Evolutionary conservation across 2,329 filamentous ascomycete genomes (phyloP), one percentile per base, ranked within the genome.

Genomic region (Cladophialophora bantiana): DNA sequence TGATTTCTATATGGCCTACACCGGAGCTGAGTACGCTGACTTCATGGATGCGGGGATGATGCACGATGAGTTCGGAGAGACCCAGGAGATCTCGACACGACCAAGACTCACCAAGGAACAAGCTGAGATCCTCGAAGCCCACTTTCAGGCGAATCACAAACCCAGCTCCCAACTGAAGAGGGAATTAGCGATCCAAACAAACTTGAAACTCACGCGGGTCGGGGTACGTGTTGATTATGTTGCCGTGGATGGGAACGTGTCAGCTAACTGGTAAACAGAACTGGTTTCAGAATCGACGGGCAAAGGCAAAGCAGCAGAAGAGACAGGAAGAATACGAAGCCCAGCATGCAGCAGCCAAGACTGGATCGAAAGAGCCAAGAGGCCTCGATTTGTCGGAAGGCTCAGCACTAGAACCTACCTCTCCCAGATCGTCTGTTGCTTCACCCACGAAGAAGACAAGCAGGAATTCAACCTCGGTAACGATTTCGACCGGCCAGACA

Each of bases 211-310:
- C 50, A 81, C 79, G 48, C 78, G 82, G 63, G 82, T 84, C 71
- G 82, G 82, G 65, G 82, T 84, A 77, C 32, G 59, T 50, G 4
- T 32, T 36, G 59, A 59, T 34, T 26, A 18, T 40, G 4, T 18
- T 20, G 34, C n/a, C n/a, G 15, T 50, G 42, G 2, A 20, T 32
- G 31, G 38, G n/a, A 38, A 12, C 50, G 59, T 40, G 20, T 12
- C 18, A 34, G 62, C 55, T 64, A 55, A 65, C 56, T 73, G 54
- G 68, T 68, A n/a, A 66, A 50, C 67, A 84, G 82, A 84, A 84
- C 68, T 84, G 82, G 82, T 84, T 83, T 72, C 82, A 84, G 70
- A 84, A 84, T 70, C 79, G 82, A 67, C 79, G 82, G 55, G 82
- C 82, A 64, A 84, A 84, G 71, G 82, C 82, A 58, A 84, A 83